Percentiles rank a stretch among this genome's conserved stretches.
Evolutionary conservation across 305 asterid species (phyloP).

Genomic region (Stenogyne calaminthoides): DNA sequence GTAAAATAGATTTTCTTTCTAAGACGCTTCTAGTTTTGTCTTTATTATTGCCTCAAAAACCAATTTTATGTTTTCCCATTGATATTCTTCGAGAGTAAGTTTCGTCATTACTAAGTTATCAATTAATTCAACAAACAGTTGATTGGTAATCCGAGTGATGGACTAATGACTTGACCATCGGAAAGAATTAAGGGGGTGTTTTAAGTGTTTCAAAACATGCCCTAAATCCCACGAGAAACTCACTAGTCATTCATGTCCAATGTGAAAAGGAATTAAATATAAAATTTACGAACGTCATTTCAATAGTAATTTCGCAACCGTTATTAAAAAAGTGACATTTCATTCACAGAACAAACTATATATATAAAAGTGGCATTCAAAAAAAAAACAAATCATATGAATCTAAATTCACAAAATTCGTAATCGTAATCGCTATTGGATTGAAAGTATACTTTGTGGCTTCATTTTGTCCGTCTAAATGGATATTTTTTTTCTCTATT

Average conservation of each 20-base stretch:
- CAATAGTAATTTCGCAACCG: too few species aligned
- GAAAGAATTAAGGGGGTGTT: not conserved
- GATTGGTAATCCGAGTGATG: not conserved
- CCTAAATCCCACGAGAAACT: too few species aligned
- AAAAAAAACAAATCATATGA: too few species aligned
- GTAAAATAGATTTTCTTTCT: not conserved
- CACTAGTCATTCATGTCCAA: not conserved
- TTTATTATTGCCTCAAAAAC: not conserved
- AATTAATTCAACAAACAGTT: not conserved
- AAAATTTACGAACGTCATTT: too few species aligned
- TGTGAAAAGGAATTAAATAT: not conserved
- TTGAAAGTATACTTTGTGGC: too few species aligned
- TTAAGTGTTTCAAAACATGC: too few species aligned
- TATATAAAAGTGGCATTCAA: too few species aligned
- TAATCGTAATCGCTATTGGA: too few species aligned
- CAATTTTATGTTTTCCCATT: not conserved
- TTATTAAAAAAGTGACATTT: too few species aligned
- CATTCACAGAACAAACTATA: too few species aligned
- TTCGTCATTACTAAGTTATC: not conserved
- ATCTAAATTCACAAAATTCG: too few species aligned
- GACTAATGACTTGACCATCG: constrained; percentile 20
- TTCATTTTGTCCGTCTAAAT: too few species aligned
- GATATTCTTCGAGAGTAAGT: not conserved
- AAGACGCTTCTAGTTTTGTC: not conserved
- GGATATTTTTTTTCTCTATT: not conserved